Evolutionary conservation across 2,329 filamentous ascomycete species (phyloP), one percentile per base, ranked within the genome.

Genomic region (Xylariaceae sp.): DNA sequence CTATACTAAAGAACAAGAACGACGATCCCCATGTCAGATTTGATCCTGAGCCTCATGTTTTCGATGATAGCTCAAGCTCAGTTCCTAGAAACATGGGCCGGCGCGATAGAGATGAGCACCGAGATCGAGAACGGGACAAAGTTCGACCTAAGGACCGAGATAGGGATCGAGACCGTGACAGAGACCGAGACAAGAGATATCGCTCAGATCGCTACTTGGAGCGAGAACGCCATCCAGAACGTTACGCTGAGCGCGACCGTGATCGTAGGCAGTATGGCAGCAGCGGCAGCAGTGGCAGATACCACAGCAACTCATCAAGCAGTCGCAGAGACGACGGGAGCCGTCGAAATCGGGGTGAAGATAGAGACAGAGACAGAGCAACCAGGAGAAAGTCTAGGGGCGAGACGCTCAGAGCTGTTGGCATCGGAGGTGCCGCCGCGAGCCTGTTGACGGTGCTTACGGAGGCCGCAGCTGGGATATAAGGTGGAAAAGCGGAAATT

Each of bases 1-100:
- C 79, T 5, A 83, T 83, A n/a, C 68, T 83, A 15, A 83, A 83
- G 68, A 83, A 83, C 61, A 76, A 73, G 57, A 80, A 81, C 52
- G 75, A 75, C 42, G 77, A 82, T 51, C 63, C 65, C 5, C 77
- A 77, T 41, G 78, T 83, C 5, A 73, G 74, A 4, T 81, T 81
- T 51, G 73, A 76, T 35, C 71, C 73, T 1, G 71, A 77, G 33
- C 65, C 65, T 14, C 59, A 66, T 41, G 52, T 66, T 11, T 55
- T 66, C 5, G 54, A 65, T 35, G 61, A 57, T 59, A 63, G 14
- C 63, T 72, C 47, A 70, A 80, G 61, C 61, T 80, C 50, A 56
- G 61, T 33, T 3, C 53, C 60, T 14, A 58, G 58, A 10, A 62
- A 53, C 60, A 62, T 32, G 53, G 62, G 39, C 63, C 71, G 43